These are phyloP conservation scores for Arthrinium phaeospermum DNA, from an alignment of 2,329 filamentous ascomycete genomes.

Conservation along the genomic window DNA sequence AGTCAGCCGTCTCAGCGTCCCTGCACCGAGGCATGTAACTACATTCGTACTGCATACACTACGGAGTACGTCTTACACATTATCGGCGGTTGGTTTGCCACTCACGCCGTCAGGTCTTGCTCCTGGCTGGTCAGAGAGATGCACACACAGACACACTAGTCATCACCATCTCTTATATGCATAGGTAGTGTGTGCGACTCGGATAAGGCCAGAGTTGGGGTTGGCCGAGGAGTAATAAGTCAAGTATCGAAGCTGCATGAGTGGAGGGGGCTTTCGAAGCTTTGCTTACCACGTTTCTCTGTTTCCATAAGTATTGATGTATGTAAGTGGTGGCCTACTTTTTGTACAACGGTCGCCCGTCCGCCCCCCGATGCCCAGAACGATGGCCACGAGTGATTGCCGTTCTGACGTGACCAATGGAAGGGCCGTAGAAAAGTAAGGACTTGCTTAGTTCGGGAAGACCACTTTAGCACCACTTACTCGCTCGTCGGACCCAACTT, in stretches of 20 bases:
- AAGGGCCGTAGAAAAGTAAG: not conserved
- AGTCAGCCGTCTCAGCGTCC: not conserved
- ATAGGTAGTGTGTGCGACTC: not conserved
- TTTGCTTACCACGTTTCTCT: not conserved
- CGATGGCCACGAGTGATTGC: not conserved
- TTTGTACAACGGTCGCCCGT: not conserved
- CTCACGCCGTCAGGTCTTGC: not conserved
- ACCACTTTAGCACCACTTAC: conserved; percentile 6
- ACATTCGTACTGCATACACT: not conserved
- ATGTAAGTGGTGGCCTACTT: not conserved
- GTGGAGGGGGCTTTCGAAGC: not conserved
- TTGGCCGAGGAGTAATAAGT: not conserved
- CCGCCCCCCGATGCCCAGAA: not conserved
- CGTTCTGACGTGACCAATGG: conserved; percentile 11
- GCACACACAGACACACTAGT: conserved; percentile 6
- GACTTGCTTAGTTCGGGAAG: conserved; percentile 9
- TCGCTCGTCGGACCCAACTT: not conserved
- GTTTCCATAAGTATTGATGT: not conserved
- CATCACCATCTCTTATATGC: not conserved
- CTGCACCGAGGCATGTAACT: not conserved
- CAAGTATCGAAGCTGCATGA: not conserved
- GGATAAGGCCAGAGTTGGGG: not conserved
- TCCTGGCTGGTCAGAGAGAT: conserved; percentile 2
- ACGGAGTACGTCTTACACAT: not conserved
- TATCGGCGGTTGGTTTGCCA: not conserved